phyloP scores from a whole-genome alignment of 2,329 filamentous ascomycete species.

The Macrophomina tecta region DNA sequence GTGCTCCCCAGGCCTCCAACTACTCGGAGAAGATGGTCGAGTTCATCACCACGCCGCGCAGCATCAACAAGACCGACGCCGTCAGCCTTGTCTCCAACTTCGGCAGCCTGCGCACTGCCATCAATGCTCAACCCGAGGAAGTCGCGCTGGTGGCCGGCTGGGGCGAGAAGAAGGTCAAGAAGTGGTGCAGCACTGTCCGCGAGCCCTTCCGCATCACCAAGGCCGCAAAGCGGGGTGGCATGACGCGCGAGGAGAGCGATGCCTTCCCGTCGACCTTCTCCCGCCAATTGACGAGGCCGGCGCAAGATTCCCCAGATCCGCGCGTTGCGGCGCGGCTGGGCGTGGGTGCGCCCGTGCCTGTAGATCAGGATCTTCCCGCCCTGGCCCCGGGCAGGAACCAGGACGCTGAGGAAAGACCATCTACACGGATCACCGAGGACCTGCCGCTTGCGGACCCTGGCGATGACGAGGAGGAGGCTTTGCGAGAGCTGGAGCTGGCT shows the following conservation, averaged over 20 bases:
- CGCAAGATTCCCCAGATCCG: slow-evolving; percentile 29
- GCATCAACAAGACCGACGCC: slow-evolving; percentile 93
- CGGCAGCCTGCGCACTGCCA: slow-evolving; percentile 82
- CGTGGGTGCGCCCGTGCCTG: slow-evolving; percentile 40
- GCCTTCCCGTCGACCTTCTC: slow-evolving; percentile 36
- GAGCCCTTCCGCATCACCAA: slow-evolving; percentile 83
- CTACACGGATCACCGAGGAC: slow-evolving; percentile 43
- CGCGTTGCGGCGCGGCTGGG: slow-evolving; percentile 37
- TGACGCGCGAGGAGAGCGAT: slow-evolving; percentile 36
- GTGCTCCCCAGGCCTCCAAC: slow-evolving; percentile 79
- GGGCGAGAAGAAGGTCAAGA: slow-evolving; percentile 93
- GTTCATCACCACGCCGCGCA: slow-evolving; percentile 87
- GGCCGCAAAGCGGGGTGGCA: slow-evolving; percentile 62
- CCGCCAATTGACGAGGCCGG: slow-evolving; percentile 34
- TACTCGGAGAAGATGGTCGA: slow-evolving; percentile 85
- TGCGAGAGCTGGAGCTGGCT: slow-evolving; percentile 32
- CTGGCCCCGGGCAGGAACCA: slow-evolving; percentile 32
- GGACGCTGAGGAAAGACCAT: slow-evolving; percentile 47
- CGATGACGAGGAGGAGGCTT: slow-evolving; percentile 56
- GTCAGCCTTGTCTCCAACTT: slow-evolving; percentile 90
- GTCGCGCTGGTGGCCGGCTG: slow-evolving; percentile 85
- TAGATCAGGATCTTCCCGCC: slow-evolving; percentile 35
- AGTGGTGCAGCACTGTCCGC: slow-evolving; percentile 80
- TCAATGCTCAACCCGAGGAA: slow-evolving; percentile 88
- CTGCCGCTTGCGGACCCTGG: slow-evolving; percentile 36